Conservation (phyloP, 768 basidiomycete species). For the Hydnum rufescens region DNA sequence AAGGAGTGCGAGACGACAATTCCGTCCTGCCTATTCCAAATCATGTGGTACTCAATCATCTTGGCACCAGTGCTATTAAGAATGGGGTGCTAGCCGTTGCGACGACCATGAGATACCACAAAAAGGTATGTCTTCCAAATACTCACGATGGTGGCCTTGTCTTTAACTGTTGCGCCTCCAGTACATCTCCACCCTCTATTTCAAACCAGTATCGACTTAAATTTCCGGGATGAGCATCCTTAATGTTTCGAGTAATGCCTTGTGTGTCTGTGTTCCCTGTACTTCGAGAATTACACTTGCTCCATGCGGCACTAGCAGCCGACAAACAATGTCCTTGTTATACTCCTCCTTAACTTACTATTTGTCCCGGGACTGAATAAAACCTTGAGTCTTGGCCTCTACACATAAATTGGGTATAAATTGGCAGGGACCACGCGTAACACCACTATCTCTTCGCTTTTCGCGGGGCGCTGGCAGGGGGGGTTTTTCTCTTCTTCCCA, state of each 20-base stretch:
- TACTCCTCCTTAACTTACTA: no score
- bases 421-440: no score
- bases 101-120: constrained; percentile 74
- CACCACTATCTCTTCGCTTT: no score
- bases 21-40: constrained; percentile 82
- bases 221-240: neutral
- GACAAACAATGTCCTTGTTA: no score
- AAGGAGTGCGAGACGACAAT: constrained; percentile 44
- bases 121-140: constrained; percentile 48
- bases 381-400: no score
- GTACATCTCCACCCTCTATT: constrained; percentile 76
- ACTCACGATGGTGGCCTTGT: neutral
- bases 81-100: constrained; percentile 87
- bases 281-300: no score
- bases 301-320: no score
- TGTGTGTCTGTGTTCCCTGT: no score
- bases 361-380: no score
- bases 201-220: constrained; percentile 29
- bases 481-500: no score
- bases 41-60: constrained; percentile 84
- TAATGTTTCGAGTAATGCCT: neutral
- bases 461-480: no score
- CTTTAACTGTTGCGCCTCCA: constrained; percentile 15
- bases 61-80: constrained; percentile 87
- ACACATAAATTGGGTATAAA: no score